phyloP scores from a whole-genome alignment of 495 filamentous ascomycete genomes.

The Sordaria brevicollis region DNA sequence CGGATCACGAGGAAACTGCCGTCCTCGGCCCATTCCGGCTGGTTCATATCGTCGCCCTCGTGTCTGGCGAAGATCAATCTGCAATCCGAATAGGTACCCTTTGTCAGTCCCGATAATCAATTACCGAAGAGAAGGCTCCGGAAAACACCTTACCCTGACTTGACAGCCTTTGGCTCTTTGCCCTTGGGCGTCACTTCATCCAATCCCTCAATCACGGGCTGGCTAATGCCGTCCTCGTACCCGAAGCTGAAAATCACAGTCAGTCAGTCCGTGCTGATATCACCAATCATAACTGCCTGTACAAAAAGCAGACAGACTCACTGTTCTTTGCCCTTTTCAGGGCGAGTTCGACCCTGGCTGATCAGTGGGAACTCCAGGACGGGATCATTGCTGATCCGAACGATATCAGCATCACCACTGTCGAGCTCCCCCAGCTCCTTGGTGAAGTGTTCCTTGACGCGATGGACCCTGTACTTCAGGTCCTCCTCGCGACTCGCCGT shows the following conservation, averaged over 20 bases:
- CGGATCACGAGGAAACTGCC: slow-evolving; percentile 2
- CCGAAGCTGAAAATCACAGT: not conserved
- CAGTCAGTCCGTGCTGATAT: not conserved
- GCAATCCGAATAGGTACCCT: not conserved
- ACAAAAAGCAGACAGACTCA: not conserved
- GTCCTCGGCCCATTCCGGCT: not conserved
- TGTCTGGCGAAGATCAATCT: not conserved
- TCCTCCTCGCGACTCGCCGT: not conserved
- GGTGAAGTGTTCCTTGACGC: not conserved
- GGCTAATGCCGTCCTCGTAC: not conserved
- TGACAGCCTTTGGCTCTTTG: not conserved
- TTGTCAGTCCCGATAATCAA: not conserved
- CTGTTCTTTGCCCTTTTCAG: not conserved
- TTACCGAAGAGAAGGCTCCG: not conserved
- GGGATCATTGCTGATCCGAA: not conserved
- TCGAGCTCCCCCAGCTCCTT: not conserved
- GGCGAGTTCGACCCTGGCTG: not conserved
- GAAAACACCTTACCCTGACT: not conserved
- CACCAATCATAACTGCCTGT: no score
- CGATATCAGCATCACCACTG: not conserved
- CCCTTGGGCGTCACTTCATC: not conserved
- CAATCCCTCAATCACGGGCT: not conserved
- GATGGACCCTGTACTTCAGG: not conserved
- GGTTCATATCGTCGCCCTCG: not conserved
- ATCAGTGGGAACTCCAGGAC: not conserved